Base-by-base conservation (phyloP, 2,329 filamentous ascomycete genomes). In the Clonostachys rosea region DNA sequence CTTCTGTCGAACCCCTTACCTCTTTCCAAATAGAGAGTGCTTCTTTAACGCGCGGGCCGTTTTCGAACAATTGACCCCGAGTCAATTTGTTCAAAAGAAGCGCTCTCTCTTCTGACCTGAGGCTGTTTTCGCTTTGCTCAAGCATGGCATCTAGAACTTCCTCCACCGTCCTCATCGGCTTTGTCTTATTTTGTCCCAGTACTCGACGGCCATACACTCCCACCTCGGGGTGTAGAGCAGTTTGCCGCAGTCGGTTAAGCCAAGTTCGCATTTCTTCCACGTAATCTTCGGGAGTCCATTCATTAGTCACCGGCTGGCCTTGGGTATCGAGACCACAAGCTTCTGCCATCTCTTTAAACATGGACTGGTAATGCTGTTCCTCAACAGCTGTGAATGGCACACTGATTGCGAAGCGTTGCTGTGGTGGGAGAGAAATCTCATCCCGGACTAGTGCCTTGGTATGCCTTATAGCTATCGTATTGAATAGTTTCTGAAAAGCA, bases 91-190 rank as follows among this genome's bases (percentile, higher is more conserved):
- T 74, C 3, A 79, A 61, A 7, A 95, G 71, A 43, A 86, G 74
- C 3, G 74, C 69, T 45, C 90, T 80, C 58, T 94, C 85, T 49
- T 92, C 84, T 0, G 76, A 67, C 45, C 84, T 79, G 48, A 92
- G 78, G 1, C 68, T 62, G 6, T 71, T 72, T 48, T 92, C 87
- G 40, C 86, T 91, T 58, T 92, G 84, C 47, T 96, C 90, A 49
- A 96, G 86, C 92, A 99, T 96, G 5, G 86, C 83, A 53, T 90
- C 85, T 11, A 99, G 72, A 2, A 97, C 92, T 63, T 97, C 89
- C 16, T 84, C 80, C 2, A 96, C 86, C 1, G 91, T 95, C 12
- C 88, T 79, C 53, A 96, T 74, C 0, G 89, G 85, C 0, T 80
- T 83, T 46, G 74, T 75, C 43, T 75, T 81, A 40, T 73, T 79